A percentile compares a stretch with the other conserved stretches of the same genome.
phyloP scores from a whole-genome alignment of 148 eudicot genomes.

The Rhododendron kiyosumense region DNA sequence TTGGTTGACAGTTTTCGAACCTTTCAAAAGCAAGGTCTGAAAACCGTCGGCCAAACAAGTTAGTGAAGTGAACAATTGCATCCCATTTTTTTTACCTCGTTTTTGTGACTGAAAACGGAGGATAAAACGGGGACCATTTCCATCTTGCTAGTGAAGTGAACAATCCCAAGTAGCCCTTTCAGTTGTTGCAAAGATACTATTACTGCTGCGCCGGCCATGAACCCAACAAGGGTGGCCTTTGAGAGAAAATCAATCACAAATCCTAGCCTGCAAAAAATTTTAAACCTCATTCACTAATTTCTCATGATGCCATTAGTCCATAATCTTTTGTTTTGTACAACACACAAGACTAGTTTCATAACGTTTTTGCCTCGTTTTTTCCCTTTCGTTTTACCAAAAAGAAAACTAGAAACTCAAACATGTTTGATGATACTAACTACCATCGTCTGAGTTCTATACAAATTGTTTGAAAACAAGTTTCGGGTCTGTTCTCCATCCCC shows the following conservation, averaged over 20 bases:
- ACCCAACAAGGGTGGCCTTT: conserved; percentile 85
- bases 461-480: not conserved
- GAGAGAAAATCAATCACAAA: conserved; percentile 90
- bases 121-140: conserved; percentile 72
- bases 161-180: conserved; percentile 87
- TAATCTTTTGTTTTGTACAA: not conserved
- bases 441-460: not conserved
- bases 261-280: conserved; percentile 58
- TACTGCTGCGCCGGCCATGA: conserved; percentile 95
- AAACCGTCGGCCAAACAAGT: not conserved
- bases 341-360: not conserved
- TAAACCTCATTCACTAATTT: not conserved
- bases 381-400: not conserved
- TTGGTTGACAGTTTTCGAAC: not conserved
- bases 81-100: conserved; percentile 47
- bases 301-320: not conserved
- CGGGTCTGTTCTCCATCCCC: not conserved
- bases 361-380: not conserved
- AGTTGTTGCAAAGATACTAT: conserved; percentile 88
- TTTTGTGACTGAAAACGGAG: conserved; percentile 53
- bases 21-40: not conserved
- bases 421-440: not conserved
- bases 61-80: not conserved
- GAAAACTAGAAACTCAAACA: not conserved
- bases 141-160: conserved; percentile 83